Base-by-base conservation (phyloP, 2,329 filamentous ascomycete species). In the Fusarium stilboides region DNA sequence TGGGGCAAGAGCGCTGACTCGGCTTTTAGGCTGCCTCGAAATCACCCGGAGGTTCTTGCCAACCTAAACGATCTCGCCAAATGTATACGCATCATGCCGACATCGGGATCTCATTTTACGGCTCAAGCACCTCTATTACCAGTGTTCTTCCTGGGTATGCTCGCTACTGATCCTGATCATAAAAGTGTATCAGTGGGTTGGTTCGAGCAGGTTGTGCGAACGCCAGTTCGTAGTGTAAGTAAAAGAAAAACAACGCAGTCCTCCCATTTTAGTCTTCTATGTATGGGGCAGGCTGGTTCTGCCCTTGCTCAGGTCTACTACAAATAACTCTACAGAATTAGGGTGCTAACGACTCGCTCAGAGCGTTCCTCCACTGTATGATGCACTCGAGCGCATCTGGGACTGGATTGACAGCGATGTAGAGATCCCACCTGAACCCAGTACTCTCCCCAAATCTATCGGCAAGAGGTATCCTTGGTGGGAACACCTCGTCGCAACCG, bases 51-150 rank as follows among this genome's bases (percentile, higher is more conserved):
- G 1, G 78, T 82, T 14, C 19, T 82, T 12, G 34, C 58, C 19
- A 77, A 77, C 20, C 31, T 82, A 14, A 39, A 54, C 1, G 75
- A 80, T 34, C 71, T 82, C n/a, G 77, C 77, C 8, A 74, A 63
- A 56, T 81, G 80, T 50, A 80, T 82, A 19, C 69, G 65, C 5
- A 77, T 81, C 9, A 80, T 82, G 80, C 81, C 81, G 3, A 82
- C 80, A 3, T 81, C 79, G 6, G 81, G 80, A 8, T 71, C 70
- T 20, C 70, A 79, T 4, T 82, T 82, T 49, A 82, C 81, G 10
- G 80, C 81, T 2, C 81, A 82, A 50, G 80, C 81, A 8, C 81
- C 81, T 7, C 71, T 82, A 2, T 76, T 82, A 12, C 81, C 81
- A 0, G 80, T 82, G 1, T 82, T 82, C 44, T 73, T 82, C n/a